Base-by-base conservation (phyloP, 305 asterid genomes). In the Solanum hybrid region DNA sequence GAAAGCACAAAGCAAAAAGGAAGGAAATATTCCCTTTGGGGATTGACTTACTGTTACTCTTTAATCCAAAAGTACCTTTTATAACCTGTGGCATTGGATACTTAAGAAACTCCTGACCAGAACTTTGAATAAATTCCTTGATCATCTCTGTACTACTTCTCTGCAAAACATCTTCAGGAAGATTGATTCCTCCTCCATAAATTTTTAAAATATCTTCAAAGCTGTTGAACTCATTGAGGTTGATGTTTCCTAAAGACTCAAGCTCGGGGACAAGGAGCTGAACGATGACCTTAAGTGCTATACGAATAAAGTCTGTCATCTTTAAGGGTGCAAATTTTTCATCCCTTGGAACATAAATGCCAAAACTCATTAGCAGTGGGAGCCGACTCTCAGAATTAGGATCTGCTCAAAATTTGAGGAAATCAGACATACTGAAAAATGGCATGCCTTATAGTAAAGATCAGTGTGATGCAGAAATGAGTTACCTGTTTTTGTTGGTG, bases 81-180 rank as follows among this genome's bases (percentile, higher is more conserved):
- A 92, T 89, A 71, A 92, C 90, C 33, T 91, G 92, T 80, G 94
- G 94, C 14, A 88, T 74, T 34, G 94, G 94, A 82, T 89, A 92
- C 74, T 91, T 89, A 6, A 88, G 61, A 18, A 71, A 26, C n/a
- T 28, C 86, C 69, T 89, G 92, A 8, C 93, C 93, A 90, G 91
- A 93, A 37, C 69, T 77, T 20, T 90, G 90, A 51, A 92, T 34
- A 28, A 92, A 40, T 90, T 91, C 90, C 78, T 71, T 91, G 34
- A 92, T 57, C 79, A 89, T 73, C 57, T 86, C 91, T 24, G 31
- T 28, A 11, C 90, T 75, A 74, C 75, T 57, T 9, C 91, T 79
- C 28, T 14, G 36, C 13, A 90, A 34, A 14, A 79, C 28, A 20
- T 91, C 82, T 9, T 31, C 9, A 33, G 77, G 42, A 61, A 88